phyloP scores from a whole-genome alignment of 2,329 filamentous ascomycete genomes.

The Pyricularia grisea region DNA sequence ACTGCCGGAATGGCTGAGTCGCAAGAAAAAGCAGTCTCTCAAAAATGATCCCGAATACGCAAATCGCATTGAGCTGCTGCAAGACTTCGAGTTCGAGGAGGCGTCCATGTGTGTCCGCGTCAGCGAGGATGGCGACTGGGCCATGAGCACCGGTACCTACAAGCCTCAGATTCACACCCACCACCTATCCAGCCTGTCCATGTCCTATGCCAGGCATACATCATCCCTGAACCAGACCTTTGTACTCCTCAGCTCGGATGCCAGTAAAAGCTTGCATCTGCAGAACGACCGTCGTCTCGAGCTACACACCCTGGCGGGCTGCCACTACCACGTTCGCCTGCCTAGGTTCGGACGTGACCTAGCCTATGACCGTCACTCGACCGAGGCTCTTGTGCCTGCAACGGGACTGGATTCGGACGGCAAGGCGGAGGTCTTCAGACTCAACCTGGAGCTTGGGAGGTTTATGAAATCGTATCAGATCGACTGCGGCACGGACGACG shows the following conservation, averaged over 20 bases:
- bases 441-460: conserved; percentile 84
- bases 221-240: conserved; percentile 88
- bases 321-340: conserved; percentile 81
- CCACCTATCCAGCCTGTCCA: conserved; percentile 81
- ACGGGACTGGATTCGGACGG: conserved; percentile 82
- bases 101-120: conserved; percentile 79
- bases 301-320: conserved; percentile 82
- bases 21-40: conserved; percentile 79
- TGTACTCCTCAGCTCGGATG: conserved; percentile 77
- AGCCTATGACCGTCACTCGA: conserved; percentile 69
- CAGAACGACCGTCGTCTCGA: conserved; percentile 87
- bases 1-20: conserved; percentile 89
- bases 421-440: conserved; percentile 81
- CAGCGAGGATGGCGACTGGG: conserved; percentile 94
- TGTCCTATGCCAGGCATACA: conserved; percentile 92
- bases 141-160: conserved; percentile 83
- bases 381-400: conserved; percentile 78
- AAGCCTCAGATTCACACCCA: conserved; percentile 81
- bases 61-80: conserved; percentile 86
- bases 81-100: conserved; percentile 90
- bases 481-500: conserved; percentile 79
- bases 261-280: conserved; percentile 87
- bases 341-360: conserved; percentile 89
- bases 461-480: conserved; percentile 94
- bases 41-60: conserved; percentile 91